Conservation (phyloP, 2,329 filamentous ascomycete species). For the Colletotrichum neosansevieriae region DNA sequence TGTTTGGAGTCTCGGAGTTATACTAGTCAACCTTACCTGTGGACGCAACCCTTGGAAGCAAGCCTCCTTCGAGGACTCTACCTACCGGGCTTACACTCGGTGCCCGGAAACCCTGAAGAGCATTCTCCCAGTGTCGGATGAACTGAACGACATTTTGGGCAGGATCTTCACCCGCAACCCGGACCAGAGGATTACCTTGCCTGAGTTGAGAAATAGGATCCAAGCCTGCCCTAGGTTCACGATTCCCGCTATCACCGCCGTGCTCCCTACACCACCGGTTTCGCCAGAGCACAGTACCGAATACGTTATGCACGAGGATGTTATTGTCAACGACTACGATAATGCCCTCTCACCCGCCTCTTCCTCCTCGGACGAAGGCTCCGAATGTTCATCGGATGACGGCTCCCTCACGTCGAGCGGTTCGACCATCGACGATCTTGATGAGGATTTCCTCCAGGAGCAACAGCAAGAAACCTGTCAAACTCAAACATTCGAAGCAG, state of each 20-base stretch:
- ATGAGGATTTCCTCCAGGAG: constrained; percentile 62
- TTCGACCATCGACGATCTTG: constrained; percentile 64
- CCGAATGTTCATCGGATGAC: constrained; percentile 63
- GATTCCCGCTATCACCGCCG: constrained; percentile 51
- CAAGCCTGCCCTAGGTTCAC: constrained; percentile 82
- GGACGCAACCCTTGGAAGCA: constrained; percentile 99
- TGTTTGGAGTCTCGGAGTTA: constrained; percentile 97
- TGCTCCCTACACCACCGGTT: constrained; percentile 55
- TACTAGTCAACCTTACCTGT: constrained; percentile 96
- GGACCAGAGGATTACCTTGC: constrained; percentile 82
- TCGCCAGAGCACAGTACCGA: constrained; percentile 56
- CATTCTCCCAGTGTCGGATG: constrained; percentile 90
- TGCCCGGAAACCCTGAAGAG: constrained; percentile 90
- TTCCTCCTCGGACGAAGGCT: constrained; percentile 52
- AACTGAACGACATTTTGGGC: constrained; percentile 88
- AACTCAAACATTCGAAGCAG: constrained; percentile 59
- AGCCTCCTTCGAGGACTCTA: constrained; percentile 91
- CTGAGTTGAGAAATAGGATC: constrained; percentile 83
- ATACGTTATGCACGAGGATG: constrained; percentile 63
- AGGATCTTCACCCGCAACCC: constrained; percentile 91
- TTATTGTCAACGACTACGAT: constrained; percentile 58
- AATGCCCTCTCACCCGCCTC: constrained; percentile 63
- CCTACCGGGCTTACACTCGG: constrained; percentile 90
- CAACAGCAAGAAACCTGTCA: constrained; percentile 57
- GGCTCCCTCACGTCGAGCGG: constrained; percentile 67